phyloP scores from a whole-genome alignment of 139 green algal genomes.

The Protoeuglena noctilucae region DNA sequence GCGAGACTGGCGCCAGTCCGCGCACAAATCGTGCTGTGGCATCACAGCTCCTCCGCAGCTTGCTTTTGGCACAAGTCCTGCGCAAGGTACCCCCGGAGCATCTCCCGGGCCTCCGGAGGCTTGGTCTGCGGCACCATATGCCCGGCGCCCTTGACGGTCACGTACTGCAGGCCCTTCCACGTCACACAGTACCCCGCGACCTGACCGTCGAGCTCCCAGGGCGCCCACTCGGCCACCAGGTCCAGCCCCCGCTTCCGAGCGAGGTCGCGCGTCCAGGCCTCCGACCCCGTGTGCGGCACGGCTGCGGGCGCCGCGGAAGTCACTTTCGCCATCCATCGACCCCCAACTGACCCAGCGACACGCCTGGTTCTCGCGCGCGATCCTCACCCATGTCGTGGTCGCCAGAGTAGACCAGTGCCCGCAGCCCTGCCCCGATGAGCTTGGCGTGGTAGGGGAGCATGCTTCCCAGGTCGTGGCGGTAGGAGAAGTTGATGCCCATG shows the following conservation, averaged over 20 bases:
- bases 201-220: conserved; percentile 38
- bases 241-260: conserved; percentile 4
- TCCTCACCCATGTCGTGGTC: conserved; percentile 61
- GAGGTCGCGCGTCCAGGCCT: conserved; percentile 42
- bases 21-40: too few relatives aligned
- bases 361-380: too few relatives aligned
- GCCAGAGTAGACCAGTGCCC: conserved; percentile 54
- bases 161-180: conserved; percentile 45
- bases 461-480: conserved; percentile 28
- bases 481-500: conserved; percentile 29
- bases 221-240: conserved; percentile 22
- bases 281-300: conserved; percentile 62
- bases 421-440: conserved; percentile 29
- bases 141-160: conserved; percentile 52
- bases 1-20: too few relatives aligned
- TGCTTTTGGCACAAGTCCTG: too few relatives aligned
- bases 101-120: conserved; percentile 34
- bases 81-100: conserved; percentile 47
- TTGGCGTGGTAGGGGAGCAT: conserved; percentile 46
- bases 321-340: too few relatives aligned
- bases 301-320: too few relatives aligned
- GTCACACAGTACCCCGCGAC: conserved; percentile 45
- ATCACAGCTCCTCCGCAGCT: too few relatives aligned
- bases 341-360: too few relatives aligned
- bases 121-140: conserved; percentile 67